Base-by-base conservation (phyloP, 2,329 filamentous ascomycete genomes). In the Calonectria pseudoreteaudii region DNA sequence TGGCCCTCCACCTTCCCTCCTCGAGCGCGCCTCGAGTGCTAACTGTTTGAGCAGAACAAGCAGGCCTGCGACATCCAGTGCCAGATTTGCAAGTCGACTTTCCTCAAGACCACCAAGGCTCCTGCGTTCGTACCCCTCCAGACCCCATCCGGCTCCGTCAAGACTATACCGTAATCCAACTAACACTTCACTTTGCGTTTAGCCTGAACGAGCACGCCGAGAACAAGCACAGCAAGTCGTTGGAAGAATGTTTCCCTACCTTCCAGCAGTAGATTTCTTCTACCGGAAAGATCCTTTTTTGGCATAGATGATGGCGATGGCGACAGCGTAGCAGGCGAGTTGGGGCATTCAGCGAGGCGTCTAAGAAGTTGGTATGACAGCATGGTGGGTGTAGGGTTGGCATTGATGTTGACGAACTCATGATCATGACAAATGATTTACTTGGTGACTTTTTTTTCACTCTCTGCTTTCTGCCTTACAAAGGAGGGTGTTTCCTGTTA, bases 21-120 rank as follows among this genome's bases (percentile, higher is more conserved):
- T n/a, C 20, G 23, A 20, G 52, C 23, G 6, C 44, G n/a, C 47
- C 3, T 70, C 20, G n/a, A 18, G 28, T 66, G 60, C 77, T 82
- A 56, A 81, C 71, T 26, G 44, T 11, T 23, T 44, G 53, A 47
- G 74, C 78, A 94, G 93, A 95, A 95, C 87, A 88, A 90, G 79
- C 88, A 92, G 79, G 94, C 94, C 73, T 94, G 92, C 88, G 92
- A 90, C 82, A 94, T 95, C 85, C 93, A 94, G 85, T 96, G 94
- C 89, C 86, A 90, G 78, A 88, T 92, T 81, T 96, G 94, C 93
- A 94, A 92, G 86, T 90, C 93, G 79, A 94, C 93, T 36, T 95
- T 96, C 87, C 90, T 95, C 79, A 93, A 93, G 88, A 96, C 94
- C 44, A 93, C 93, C 74, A 93, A 93, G 82, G 91, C 90, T 75